phyloP scores from a whole-genome alignment of 2,329 filamentous ascomycete genomes.

The Trichoderma guizhouense region DNA sequence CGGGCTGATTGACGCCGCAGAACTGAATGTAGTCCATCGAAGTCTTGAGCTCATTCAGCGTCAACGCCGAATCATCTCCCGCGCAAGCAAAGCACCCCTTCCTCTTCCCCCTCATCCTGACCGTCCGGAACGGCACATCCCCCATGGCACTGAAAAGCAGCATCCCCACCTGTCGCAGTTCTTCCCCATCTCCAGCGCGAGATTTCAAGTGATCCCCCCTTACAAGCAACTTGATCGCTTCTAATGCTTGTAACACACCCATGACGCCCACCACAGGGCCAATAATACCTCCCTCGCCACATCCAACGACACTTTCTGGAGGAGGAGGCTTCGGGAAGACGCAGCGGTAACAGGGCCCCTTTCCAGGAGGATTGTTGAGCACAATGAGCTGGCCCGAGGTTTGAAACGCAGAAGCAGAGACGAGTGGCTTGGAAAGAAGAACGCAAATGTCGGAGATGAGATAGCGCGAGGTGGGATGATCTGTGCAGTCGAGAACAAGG shows the following conservation, averaged over 20 bases:
- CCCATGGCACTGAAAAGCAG: slow-evolving; percentile 49
- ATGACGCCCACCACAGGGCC: slow-evolving; percentile 91
- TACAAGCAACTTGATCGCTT: slow-evolving; percentile 80
- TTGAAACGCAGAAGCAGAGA: slow-evolving; percentile 85
- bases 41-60: slow-evolving; percentile 56
- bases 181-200: slow-evolving; percentile 23
- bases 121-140: slow-evolving; percentile 61
- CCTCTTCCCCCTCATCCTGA: slow-evolving; percentile 68
- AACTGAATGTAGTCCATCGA: slow-evolving; percentile 82
- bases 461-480: slow-evolving; percentile 88
- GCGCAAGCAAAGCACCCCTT: slow-evolving; percentile 76
- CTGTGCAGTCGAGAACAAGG: slow-evolving; percentile 88
- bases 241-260: slow-evolving; percentile 87
- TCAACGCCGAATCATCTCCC: slow-evolving; percentile 48
- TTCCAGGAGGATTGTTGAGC: slow-evolving; percentile 75
- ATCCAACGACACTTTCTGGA: slow-evolving; percentile 75
- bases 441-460: slow-evolving; percentile 89
- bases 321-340: slow-evolving; percentile 87
- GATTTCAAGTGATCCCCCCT: slow-evolving; percentile 26
- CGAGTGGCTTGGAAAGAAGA: slow-evolving; percentile 70
- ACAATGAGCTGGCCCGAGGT: slow-evolving; percentile 88
- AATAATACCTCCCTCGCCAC: slow-evolving; percentile 88
- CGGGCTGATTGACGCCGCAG: slow-evolving; percentile 62
- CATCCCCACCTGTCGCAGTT: slow-evolving; percentile 31
- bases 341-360: slow-evolving; percentile 87